Evolutionary conservation across 164 flowering plant genomes (phyloP), one percentile per base, ranked within the genome.

Genomic region (Santalum album): DNA sequence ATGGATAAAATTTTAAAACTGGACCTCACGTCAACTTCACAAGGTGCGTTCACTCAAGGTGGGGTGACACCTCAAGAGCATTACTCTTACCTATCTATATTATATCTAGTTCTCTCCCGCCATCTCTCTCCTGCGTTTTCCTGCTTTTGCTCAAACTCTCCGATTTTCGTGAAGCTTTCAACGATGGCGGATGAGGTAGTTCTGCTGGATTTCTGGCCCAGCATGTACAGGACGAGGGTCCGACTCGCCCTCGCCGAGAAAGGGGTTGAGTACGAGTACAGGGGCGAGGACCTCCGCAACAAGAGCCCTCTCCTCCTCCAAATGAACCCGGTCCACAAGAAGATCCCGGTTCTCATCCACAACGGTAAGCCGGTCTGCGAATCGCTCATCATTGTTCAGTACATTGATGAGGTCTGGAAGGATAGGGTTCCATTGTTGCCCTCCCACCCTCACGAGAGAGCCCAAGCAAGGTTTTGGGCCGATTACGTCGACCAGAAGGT

Each of bases 391-490:
- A 36, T 36, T 15, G 15, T 36, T 15, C 40, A 36, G 16, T 36
- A 36, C 40, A 36, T 36, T 12, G 16, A 36, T 15, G 40, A 36
- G 40, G 16, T 36, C 16, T 36, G 40, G 40, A 36, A 36, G 2
- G 15, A 36, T 15, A 36, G 15, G 12, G 15, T 2, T 36, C 40
- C 40, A 10, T 9, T 36, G 15, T 15, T 36, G 2, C 40, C 40
- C 40, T 9, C 45, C 1, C 60, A 73, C 53, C 74, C 77, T 15
- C 59, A 63, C 25, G 51, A 65, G 20, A 55, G 56, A 48, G 71
- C 75, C 49, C 35, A 18, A 19, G 68, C 75, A 3, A 75, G 68
- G 14, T 74, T 74, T 60, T 74, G 73, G 78, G 68, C 69, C 20
- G 67, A 58, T 16, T 65, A 58, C 51, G 19, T 75, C 0, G 71